Evolutionary conservation across 2,329 filamentous ascomycete species (phyloP).

Genomic region (Periglandula ipomoeae): DNA sequence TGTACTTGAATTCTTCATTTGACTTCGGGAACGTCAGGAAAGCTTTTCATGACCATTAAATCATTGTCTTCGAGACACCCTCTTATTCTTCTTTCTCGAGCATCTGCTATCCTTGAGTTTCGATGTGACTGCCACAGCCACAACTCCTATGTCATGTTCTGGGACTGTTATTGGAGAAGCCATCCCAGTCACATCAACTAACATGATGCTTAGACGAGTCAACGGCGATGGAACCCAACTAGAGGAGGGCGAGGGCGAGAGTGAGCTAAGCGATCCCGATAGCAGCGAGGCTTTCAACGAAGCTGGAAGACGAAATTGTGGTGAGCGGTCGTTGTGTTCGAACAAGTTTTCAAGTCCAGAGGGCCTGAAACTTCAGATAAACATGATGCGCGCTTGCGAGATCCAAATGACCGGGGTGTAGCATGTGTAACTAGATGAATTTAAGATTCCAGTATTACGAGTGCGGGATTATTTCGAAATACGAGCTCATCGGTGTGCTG

Average conservation of each 20-base stretch:
- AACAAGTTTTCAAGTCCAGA: constrained; percentile 19
- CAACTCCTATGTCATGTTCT: background rate
- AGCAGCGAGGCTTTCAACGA: constrained; percentile 27
- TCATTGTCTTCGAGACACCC: too few relatives aligned
- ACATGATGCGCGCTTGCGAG: too few relatives aligned
- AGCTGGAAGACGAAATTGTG: constrained; percentile 44
- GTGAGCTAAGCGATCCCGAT: constrained; percentile 34
- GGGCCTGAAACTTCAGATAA: constrained; percentile 16
- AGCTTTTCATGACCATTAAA: too few relatives aligned
- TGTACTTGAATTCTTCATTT: too few relatives aligned
- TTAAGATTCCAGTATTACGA: too few relatives aligned
- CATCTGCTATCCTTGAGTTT: background rate
- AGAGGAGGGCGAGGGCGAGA: constrained; percentile 30
- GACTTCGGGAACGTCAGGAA: too few relatives aligned
- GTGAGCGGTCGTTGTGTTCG: constrained; percentile 36
- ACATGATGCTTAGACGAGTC: constrained; percentile 16
- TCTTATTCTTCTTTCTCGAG: too few relatives aligned
- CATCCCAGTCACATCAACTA: constrained; percentile 12
- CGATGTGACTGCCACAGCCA: background rate
- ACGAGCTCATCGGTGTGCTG: too few relatives aligned
- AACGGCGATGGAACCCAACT: constrained; percentile 22
- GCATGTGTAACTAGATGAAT: too few relatives aligned
- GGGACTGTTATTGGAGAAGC: background rate
- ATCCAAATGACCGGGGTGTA: too few relatives aligned
- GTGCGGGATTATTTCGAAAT: too few relatives aligned